Conservation (phyloP, 2,329 filamentous ascomycete genomes). For the Nemania sp. region DNA sequence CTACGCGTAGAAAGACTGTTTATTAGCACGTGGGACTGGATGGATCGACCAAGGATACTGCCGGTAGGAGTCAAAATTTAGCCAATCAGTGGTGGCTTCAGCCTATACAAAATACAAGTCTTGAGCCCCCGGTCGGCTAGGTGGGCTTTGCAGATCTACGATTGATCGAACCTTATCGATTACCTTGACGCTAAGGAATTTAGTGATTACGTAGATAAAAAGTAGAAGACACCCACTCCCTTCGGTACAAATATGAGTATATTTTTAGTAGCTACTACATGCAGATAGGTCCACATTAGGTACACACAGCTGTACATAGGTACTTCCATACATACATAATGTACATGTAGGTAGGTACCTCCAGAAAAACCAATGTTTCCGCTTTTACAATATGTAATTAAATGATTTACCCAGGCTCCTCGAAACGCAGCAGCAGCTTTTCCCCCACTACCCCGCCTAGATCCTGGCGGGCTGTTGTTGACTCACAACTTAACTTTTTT, state of each 20-base stretch:
- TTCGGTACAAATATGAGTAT: no score
- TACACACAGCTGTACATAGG: no score
- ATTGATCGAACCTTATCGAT: conserved; percentile 1
- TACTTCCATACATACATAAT: no score
- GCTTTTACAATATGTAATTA: conserved; percentile 6
- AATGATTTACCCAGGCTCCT: background rate
- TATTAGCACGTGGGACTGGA: background rate
- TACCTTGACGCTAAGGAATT: background rate
- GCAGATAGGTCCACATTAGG: no score
- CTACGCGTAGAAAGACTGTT: background rate
- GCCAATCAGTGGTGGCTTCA: background rate
- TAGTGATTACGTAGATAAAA: background rate
- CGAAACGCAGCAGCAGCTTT: background rate
- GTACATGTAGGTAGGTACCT: background rate
- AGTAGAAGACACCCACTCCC: no score
- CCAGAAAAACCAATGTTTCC: background rate
- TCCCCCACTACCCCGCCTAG: conserved; percentile 28
- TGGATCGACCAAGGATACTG: background rate
- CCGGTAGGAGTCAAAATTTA: background rate
- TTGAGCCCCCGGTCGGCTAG: background rate
- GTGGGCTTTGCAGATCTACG: background rate
- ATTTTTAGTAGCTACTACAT: no score
- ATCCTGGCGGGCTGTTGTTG: conserved; percentile 9
- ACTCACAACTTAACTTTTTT: conserved; percentile 21
- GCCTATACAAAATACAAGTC: background rate